Evolutionary conservation across 1,284 basidiomycete genomes (phyloP).

Genomic region (Ustilago esculenta): DNA sequence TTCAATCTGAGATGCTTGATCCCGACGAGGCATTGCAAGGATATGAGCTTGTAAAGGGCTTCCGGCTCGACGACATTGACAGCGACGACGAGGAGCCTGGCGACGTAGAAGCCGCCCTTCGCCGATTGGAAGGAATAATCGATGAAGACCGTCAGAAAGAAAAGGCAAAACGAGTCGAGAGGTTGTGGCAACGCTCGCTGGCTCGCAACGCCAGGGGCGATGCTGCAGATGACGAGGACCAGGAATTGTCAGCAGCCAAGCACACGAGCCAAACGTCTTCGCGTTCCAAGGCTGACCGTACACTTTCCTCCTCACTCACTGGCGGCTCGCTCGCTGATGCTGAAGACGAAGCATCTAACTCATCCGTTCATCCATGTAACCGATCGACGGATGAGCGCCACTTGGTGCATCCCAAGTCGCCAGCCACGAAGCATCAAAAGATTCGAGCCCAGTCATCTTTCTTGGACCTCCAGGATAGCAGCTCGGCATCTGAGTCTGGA

Average conservation of each 20-base stretch:
- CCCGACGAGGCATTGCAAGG: conserved; percentile 60
- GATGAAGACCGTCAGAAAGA: conserved; percentile 58
- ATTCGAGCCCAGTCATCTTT: conserved; percentile 21
- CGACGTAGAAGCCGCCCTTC: conserved; percentile 60
- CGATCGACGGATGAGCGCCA: conserved; percentile 11
- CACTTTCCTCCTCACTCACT: conserved; percentile 25
- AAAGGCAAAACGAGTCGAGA: conserved; percentile 51
- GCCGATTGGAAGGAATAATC: conserved; percentile 59
- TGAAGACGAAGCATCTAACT: conserved; percentile 27
- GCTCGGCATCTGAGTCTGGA: conserved; percentile 19
- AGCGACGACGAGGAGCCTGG: conserved; percentile 60
- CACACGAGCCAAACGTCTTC: conserved; percentile 17
- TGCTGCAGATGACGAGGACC: neutral
- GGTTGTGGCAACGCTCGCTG: conserved; percentile 49
- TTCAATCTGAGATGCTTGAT: conserved; percentile 59
- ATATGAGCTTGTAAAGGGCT: conserved; percentile 63
- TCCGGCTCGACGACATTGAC: conserved; percentile 53
- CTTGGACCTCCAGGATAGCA: conserved; percentile 28
- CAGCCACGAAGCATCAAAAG: neutral
- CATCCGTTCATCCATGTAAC: conserved; percentile 24
- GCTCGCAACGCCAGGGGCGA: conserved; percentile 34
- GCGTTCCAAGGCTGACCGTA: conserved; percentile 19
- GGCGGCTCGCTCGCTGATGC: conserved; percentile 39
- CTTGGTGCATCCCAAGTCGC: neutral
- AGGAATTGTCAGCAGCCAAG: neutral